Percentiles rank a stretch among this genome's conserved stretches.
Conservation (phyloP, 2,329 filamentous ascomycete genomes). For the Fusarium abutilonis region DNA sequence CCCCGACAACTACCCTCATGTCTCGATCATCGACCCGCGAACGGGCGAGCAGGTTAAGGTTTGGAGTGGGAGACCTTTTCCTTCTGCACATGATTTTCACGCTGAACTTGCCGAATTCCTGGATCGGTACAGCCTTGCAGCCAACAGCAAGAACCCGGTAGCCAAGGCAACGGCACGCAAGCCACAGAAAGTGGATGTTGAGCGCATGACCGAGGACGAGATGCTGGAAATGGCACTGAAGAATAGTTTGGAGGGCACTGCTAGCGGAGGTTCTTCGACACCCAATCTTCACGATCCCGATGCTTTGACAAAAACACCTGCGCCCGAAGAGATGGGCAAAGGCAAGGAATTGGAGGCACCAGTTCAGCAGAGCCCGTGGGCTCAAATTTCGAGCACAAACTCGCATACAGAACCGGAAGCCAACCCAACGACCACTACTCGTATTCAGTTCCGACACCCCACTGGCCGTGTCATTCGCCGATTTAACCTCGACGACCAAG, state of each 20-base stretch:
- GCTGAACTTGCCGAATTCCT: slow-evolving; percentile 94
- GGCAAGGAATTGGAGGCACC: slow-evolving; percentile 59
- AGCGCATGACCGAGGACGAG: slow-evolving; percentile 94
- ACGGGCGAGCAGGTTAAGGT: slow-evolving; percentile 98
- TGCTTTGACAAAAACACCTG: slow-evolving; percentile 77
- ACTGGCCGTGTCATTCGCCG: slow-evolving; percentile 85
- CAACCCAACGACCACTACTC: slow-evolving; percentile 76
- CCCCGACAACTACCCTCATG: slow-evolving; percentile 92
- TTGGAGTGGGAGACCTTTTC: slow-evolving; percentile 87
- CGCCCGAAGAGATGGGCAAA: slow-evolving; percentile 64
- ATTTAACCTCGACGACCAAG: slow-evolving; percentile 80
- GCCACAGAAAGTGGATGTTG: slow-evolving; percentile 76
- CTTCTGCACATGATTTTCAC: slow-evolving; percentile 81
- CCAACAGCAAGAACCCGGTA: slow-evolving; percentile 92
- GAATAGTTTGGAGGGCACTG: slow-evolving; percentile 76
- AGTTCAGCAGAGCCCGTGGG: slow-evolving; percentile 62
- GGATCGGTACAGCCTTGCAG: slow-evolving; percentile 92
- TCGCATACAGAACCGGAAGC: slow-evolving; percentile 82
- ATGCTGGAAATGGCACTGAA: slow-evolving; percentile 94
- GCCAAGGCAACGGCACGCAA: slow-evolving; percentile 71
- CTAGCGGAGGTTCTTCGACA: slow-evolving; percentile 50
- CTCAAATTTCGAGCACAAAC: slow-evolving; percentile 74
- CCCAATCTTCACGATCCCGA: slow-evolving; percentile 82
- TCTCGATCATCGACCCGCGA: slow-evolving; percentile 92
- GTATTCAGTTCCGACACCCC: slow-evolving; percentile 92